These are phyloP conservation scores for Nicotiana knightiana DNA, from an alignment of 257 asterid species.

Conservation along the genomic window DNA sequence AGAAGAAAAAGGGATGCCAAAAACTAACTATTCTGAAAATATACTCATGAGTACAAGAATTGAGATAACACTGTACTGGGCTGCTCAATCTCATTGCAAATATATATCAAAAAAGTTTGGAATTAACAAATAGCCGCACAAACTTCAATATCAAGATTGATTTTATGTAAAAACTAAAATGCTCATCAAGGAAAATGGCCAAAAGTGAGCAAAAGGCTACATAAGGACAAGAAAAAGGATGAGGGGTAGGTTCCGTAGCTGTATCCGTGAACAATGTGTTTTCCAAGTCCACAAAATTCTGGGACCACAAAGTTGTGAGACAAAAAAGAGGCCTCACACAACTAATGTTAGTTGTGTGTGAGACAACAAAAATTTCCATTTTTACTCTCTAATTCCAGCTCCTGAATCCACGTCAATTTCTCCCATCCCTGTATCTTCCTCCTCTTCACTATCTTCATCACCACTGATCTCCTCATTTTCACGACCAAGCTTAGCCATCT, in stretches of 20 bases:
- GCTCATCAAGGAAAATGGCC: neutral
- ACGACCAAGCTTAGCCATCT: constrained; percentile 61
- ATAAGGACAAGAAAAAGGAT: neutral
- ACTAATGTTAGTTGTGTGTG: no score
- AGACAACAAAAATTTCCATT: neutral
- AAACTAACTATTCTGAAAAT: neutral
- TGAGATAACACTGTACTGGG: neutral
- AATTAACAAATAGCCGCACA: neutral
- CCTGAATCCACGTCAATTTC: constrained; percentile 61
- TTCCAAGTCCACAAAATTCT: neutral
- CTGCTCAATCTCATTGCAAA: neutral
- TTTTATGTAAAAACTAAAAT: neutral
- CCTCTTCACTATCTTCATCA: constrained; percentile 87
- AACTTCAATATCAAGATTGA: neutral
- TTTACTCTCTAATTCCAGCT: constrained; percentile 33
- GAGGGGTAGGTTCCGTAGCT: constrained; percentile 1
- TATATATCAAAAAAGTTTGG: neutral
- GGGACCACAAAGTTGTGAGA: no score
- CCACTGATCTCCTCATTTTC: constrained; percentile 84
- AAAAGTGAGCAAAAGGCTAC: neutral
- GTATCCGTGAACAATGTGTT: constrained; percentile 3
- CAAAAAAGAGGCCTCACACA: no score
- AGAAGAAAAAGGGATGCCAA: neutral
- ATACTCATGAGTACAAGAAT: neutral
- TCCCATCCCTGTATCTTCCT: constrained; percentile 98